Base-by-base conservation (phyloP, 768 basidiomycete genomes). In the Boletus vinaceobasis region DNA sequence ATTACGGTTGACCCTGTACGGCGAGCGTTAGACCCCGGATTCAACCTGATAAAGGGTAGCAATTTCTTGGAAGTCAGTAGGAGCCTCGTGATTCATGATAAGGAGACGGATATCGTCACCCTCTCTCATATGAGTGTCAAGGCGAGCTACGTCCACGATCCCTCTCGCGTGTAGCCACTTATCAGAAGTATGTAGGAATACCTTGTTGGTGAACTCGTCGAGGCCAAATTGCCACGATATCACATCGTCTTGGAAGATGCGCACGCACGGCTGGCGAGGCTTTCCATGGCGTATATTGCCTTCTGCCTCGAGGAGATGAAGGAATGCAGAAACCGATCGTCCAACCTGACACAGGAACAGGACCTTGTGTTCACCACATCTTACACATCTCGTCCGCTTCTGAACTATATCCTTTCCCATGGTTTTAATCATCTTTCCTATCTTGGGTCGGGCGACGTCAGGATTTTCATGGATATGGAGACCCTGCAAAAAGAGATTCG, bases 111-210 rank as follows among this genome's bases (percentile, higher is more conserved):
- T 10, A 27, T 57, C 4, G 14, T 63, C 7, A 21, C 58, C 0
- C 52, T 51, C 0, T 56, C 62, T 23, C 62, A 60, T n/a, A 56
- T 56, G 58, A 63, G 61, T 39, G 48, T 63, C 11, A 62, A 56
- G 44, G 61, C 64, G n/a, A 43, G 44, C 9, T 17, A 4, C 1
- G 11, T 35, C 19, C 15, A 35, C 8, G 5, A 29, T 29, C 29
- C 1, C 21, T 23, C 14, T 10, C 14, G 5, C 5, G 7, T 10
- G 7, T 13, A 13, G 15, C 15, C 23, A 1, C 47, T 48, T 27
- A 39, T 5, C 21, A 35, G 5, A 1, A 2, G n/a, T 15, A 1
- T 19, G 5, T 11, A 63, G 61, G 51, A 63, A 4, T 62, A 62
- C 36, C 61, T 62, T 0, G 1, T 56, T 0, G 61, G 58, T 23